Evolutionary conservation across 768 basidiomycete species (phyloP).

Genomic region (Mycena polygramma): DNA sequence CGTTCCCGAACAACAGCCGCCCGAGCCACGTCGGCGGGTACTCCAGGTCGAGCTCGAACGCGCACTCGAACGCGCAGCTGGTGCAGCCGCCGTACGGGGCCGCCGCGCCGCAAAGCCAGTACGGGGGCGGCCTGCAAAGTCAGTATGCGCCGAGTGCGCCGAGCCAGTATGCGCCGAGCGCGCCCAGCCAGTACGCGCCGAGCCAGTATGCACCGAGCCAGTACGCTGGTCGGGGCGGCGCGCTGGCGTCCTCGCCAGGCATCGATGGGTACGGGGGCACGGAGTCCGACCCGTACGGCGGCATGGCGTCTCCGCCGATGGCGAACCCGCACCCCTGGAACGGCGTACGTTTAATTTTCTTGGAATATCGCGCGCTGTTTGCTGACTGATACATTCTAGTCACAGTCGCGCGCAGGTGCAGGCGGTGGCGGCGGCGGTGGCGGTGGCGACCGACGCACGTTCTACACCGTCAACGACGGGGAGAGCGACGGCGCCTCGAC

Average conservation of each 20-base stretch:
- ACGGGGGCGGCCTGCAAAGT: background rate
- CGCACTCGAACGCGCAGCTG: constrained; percentile 1
- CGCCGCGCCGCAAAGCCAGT: background rate
- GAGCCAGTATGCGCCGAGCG: too few relatives aligned
- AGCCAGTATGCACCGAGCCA: too few relatives aligned
- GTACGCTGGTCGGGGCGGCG: background rate
- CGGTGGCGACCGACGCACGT: background rate
- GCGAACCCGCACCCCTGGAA: background rate
- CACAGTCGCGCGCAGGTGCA: too few relatives aligned
- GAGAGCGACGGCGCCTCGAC: constrained; percentile 17
- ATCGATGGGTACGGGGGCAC: too few relatives aligned
- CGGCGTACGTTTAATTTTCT: constrained; percentile 13
- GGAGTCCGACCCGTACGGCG: constrained; percentile 10
- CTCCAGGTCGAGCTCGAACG: background rate
- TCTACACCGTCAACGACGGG: constrained; percentile 25
- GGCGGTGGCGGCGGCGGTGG: too few relatives aligned
- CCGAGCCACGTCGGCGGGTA: background rate
- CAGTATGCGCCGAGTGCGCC: too few relatives aligned
- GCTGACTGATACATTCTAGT: background rate
- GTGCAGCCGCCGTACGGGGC: background rate
- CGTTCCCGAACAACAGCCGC: background rate
- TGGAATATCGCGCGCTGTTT: too few relatives aligned
- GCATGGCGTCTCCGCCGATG: constrained; percentile 6
- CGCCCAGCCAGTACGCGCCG: too few relatives aligned
- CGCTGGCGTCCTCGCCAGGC: background rate